These are phyloP conservation scores for Fusarium sp. DNA, from an alignment of 2,329 filamentous ascomycete species.

Conservation along the genomic window DNA sequence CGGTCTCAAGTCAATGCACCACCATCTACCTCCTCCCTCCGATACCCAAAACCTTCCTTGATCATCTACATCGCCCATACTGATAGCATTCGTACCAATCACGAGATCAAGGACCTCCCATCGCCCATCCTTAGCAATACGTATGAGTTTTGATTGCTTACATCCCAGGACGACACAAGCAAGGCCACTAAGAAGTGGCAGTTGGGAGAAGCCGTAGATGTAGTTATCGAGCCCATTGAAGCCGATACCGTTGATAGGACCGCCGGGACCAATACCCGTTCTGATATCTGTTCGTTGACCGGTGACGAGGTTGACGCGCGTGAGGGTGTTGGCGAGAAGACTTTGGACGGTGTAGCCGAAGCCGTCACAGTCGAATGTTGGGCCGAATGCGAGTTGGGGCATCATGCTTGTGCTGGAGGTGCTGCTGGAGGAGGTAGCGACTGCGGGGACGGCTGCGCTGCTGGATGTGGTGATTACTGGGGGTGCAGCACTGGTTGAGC, in stretches of 20 bases:
- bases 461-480: neutral
- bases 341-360: constrained; percentile 18
- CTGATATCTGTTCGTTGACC: neutral
- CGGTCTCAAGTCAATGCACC: constrained; percentile 12
- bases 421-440: neutral
- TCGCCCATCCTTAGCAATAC: constrained; percentile 17
- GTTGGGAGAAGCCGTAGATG: constrained; percentile 28
- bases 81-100: neutral
- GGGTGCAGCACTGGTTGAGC: neutral
- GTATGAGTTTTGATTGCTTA: constrained; percentile 9
- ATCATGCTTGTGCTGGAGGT: neutral
- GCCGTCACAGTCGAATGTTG: constrained; percentile 22
- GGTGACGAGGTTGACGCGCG: constrained; percentile 6
- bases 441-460: neutral
- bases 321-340: neutral
- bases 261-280: neutral
- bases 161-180: neutral
- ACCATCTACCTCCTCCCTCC: constrained; percentile 7
- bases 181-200: too few species aligned
- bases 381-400: neutral
- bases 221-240: constrained; percentile 36
- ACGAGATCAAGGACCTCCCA: neutral
- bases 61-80: constrained; percentile 27
- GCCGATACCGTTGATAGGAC: constrained; percentile 23
- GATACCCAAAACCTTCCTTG: constrained; percentile 22